phyloP scores from a whole-genome alignment of 805 yeast species.

The Pichia exigua region DNA sequence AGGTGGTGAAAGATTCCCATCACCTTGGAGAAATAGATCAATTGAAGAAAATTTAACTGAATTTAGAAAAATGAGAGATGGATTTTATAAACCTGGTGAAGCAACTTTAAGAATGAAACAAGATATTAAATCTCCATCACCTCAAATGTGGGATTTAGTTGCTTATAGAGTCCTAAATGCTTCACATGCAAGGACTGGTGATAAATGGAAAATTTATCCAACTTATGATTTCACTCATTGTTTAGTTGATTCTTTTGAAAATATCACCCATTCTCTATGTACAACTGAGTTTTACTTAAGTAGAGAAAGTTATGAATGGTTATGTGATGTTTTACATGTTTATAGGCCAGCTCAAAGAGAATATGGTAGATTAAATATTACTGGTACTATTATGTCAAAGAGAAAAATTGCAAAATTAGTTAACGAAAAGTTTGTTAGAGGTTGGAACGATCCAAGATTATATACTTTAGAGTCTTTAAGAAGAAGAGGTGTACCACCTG shows the following conservation, averaged over 20 bases:
- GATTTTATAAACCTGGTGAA: conserved; percentile 79
- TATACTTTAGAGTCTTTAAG: conserved; percentile 90
- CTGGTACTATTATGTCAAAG: conserved; percentile 92
- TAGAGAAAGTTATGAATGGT: conserved; percentile 96
- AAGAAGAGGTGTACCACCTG: conserved; percentile 98
- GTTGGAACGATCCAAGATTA: conserved; percentile 98
- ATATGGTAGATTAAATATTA: conserved; percentile 90
- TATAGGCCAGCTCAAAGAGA: conserved; percentile 99
- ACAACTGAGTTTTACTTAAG: conserved; percentile 91
- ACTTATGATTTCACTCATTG: conserved; percentile 99
- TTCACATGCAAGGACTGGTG: conserved; percentile 93
- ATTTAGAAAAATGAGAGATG: conserved; percentile 89
- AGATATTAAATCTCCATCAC: conserved; percentile 81
- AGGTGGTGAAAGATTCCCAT: conserved; percentile 87
- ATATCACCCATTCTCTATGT: conserved; percentile 92
- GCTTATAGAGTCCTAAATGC: conserved; percentile 93
- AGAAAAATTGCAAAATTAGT: conserved; percentile 93
- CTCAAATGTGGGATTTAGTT: conserved; percentile 99
- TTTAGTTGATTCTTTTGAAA: conserved; percentile 94
- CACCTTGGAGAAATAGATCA: conserved; percentile 64
- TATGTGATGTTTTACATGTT: conserved; percentile 89
- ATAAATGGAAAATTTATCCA: conserved; percentile 96
- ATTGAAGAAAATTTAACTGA: conserved; percentile 68
- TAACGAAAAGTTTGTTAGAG: conserved; percentile 72
- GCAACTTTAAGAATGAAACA: conserved; percentile 97